A percentile compares a stretch with the other conserved stretches of the same genome.
phyloP scores from a whole-genome alignment of 192 early-diverging fungal genomes.

The Coemansia sp. region DNA sequence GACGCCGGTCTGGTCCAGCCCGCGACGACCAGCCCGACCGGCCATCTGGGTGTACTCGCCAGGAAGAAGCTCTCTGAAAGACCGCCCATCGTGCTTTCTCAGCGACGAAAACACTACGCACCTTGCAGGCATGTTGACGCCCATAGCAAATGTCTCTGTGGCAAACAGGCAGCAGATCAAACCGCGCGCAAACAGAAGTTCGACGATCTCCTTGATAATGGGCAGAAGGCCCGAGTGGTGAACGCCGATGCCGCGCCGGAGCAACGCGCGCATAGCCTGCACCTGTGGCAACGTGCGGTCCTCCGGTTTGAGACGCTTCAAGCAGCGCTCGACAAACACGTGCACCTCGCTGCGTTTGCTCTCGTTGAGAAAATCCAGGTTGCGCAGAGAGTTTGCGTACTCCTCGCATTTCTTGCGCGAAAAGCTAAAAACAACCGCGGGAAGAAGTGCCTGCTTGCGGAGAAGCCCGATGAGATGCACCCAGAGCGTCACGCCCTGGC shows the following conservation, averaged over 20 bases:
- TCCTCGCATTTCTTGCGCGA: constrained; percentile 96
- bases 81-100: constrained; percentile 89
- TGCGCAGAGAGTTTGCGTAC: constrained; percentile 73
- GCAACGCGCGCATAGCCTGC: constrained; percentile 74
- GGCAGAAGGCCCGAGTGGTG: constrained; percentile 97
- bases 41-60: constrained; percentile 99
- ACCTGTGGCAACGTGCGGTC: constrained; percentile 91
- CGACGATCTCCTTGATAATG: constrained; percentile 98
- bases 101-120: constrained; percentile 92
- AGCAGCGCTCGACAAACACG: constrained; percentile 77
- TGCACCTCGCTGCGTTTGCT: constrained; percentile 84
- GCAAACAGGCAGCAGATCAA: constrained; percentile 94
- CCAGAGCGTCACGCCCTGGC: constrained; percentile 76
- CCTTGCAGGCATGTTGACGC: constrained; percentile 95
- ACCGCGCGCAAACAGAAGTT: constrained; percentile 89
- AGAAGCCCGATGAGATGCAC: constrained; percentile 76
- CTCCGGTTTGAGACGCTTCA: constrained; percentile 78
- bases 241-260: constrained; percentile 91
- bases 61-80: constrained; percentile 84
- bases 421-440: constrained; percentile 91
- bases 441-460: constrained; percentile 75
- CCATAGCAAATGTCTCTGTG: constrained; percentile 99
- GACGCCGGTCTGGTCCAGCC: constrained; percentile 85
- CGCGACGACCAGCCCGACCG: constrained; percentile 93
- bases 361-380: constrained; percentile 77